Evolutionary conservation across 306 rosid species (phyloP).

Genomic region (Pterocarpus macrocarpus): DNA sequence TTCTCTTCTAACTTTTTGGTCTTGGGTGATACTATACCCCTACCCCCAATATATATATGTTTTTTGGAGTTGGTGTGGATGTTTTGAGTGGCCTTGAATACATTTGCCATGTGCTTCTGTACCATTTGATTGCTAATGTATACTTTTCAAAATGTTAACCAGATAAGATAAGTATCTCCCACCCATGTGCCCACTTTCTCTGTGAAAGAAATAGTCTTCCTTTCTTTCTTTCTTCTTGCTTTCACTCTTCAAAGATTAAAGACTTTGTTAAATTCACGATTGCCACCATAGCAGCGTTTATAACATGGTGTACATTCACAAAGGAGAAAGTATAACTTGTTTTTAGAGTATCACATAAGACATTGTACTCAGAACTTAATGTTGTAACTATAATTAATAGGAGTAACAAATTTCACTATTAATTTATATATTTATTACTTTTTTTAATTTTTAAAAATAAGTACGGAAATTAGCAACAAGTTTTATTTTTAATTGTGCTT

Average conservation of each 20-base stretch:
- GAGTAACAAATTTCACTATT: background rate
- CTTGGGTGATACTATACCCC: conserved; percentile 46
- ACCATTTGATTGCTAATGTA: conserved; percentile 41
- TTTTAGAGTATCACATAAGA: no score
- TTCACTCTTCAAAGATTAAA: conserved; percentile 14
- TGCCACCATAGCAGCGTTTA: conserved; percentile 23
- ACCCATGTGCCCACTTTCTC: conserved; percentile 56
- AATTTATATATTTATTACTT: no score
- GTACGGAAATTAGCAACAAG: background rate
- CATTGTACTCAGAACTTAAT: no score
- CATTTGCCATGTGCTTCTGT: conserved; percentile 61
- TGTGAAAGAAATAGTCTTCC: background rate
- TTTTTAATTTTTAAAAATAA: no score
- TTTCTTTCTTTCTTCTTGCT: conserved; percentile 13
- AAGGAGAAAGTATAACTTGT: no score
- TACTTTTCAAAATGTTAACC: conserved; percentile 37
- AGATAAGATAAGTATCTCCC: conserved; percentile 51
- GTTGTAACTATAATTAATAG: background rate
- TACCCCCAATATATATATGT: conserved; percentile 2
- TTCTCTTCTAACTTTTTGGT: conserved; percentile 50
- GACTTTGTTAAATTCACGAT: conserved; percentile 22
- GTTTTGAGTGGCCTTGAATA: conserved; percentile 57
- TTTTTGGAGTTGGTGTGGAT: conserved; percentile 60
- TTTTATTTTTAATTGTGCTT: background rate
- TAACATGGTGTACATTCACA: background rate